Evolutionary conservation across 164 flowering plant species (phyloP), one percentile per base, ranked within the genome.

Genomic region (Vitis riparia): DNA sequence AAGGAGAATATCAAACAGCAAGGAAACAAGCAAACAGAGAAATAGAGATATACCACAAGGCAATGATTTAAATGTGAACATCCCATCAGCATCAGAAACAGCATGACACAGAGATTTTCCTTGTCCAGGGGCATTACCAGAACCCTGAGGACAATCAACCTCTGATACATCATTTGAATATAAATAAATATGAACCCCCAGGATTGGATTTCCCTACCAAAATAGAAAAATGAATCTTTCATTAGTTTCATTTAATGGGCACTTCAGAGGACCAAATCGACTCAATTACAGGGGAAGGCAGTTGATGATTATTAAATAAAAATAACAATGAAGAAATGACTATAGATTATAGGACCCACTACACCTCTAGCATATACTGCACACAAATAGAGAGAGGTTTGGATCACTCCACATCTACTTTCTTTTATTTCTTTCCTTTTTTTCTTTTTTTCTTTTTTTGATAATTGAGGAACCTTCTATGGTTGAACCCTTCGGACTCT

Each of bases 141-240:
- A 76, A 70, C 89, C 95, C 76, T 84, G 91, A 51, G 97, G 94
- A 66, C 99, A 96, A 57, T 88, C 78, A 71, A 93, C 87, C 77
- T 87, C 81, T 15, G 37, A 30, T 57, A 96, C 88, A 77, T 96
- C 97, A 73, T 86, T 88, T 6, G 99, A 96, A 74, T 86, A 84
- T 62, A 96, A 70, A 78, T 88, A 96, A 55, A 96, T 57, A 23
- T 96, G 90, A 71, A 96, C 99, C 65, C 99, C 99, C 84, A 96
- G 71, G 52, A 96, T 89, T 55, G 99, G 99, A 83, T 90, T 96
- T 71, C 99, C 99, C 99, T 96, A 67, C 47, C 68, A 78, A 63
- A 77, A 62, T 14, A 68, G 37, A 37, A 68, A 71, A 48, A 8
- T 51, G n/a, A 66, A 13, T 15, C 32, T 16, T 63, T 50, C 14